These are phyloP conservation scores for Solanum pinnatisectum DNA, from an alignment of 257 asterid genomes.

Conservation along the genomic window DNA sequence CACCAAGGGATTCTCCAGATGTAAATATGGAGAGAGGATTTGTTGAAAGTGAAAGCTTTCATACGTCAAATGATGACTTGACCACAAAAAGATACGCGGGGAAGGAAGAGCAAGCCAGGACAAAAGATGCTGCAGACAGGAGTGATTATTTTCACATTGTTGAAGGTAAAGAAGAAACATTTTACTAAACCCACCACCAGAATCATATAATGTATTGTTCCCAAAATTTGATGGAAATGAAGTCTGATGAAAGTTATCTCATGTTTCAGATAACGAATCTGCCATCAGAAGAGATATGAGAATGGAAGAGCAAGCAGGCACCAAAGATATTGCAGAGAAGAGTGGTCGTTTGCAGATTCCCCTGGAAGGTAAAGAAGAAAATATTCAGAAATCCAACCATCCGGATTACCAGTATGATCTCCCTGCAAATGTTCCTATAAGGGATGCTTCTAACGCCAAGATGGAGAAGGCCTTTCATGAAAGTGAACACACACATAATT, in stretches of 20 bases:
- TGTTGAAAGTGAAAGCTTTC: neutral
- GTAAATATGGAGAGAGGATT: neutral
- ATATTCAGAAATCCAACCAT: neutral
- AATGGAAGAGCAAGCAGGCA: neutral
- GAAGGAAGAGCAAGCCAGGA: neutral
- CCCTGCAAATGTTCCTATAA: neutral
- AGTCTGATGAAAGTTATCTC: neutral
- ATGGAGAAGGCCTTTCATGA: neutral
- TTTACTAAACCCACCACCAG: neutral
- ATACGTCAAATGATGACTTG: neutral
- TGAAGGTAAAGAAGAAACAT: neutral
- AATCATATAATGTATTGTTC: neutral
- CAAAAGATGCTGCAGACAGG: neutral
- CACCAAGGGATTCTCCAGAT: neutral
- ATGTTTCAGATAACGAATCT: neutral
- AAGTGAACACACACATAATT: neutral
- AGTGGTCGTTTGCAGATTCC: neutral
- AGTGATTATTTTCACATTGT: neutral
- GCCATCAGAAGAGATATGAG: neutral
- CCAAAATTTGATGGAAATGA: neutral
- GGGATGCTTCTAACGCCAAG: neutral
- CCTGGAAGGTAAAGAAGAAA: neutral
- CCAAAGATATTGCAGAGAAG: neutral
- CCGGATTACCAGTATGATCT: neutral
- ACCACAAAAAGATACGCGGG: neutral